These are phyloP conservation scores for Saccharomycopsis crataegensis DNA, from an alignment of 1,139 yeast species.

Conservation along the genomic window DNA sequence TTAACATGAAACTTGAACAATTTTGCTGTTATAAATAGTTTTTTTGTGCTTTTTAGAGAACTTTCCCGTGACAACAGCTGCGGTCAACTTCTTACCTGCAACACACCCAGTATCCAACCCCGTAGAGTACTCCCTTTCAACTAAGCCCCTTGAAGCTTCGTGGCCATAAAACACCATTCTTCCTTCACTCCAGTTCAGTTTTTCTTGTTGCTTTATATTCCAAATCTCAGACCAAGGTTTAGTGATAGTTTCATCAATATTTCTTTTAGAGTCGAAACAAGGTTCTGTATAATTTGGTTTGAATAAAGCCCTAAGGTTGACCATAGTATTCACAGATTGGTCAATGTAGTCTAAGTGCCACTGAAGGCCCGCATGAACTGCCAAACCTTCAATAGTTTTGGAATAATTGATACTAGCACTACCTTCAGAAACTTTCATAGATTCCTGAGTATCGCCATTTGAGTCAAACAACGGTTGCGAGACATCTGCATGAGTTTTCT, in stretches of 20 bases:
- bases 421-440: not conserved
- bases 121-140: conserved; percentile 53
- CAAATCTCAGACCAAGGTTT: conserved; percentile 58
- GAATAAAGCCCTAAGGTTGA: conserved; percentile 53
- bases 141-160: conserved; percentile 75
- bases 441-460: conserved; percentile 13
- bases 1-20: conserved; percentile 26
- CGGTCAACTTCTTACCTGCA: conserved; percentile 63
- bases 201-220: conserved; percentile 42
- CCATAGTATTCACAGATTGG: conserved; percentile 55
- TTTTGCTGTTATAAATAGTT: conserved; percentile 8
- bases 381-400: conserved; percentile 45
- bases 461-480: not conserved
- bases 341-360: conserved; percentile 51
- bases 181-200: conserved; percentile 29
- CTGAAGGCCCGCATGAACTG: conserved; percentile 72
- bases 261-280: conserved; percentile 40
- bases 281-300: conserved; percentile 52
- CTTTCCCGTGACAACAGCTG: conserved; percentile 41
- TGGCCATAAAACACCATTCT: conserved; percentile 79
- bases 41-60: conserved; percentile 18
- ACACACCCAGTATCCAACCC: conserved; percentile 85
- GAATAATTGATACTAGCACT: conserved; percentile 3
- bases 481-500: not conserved
- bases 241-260: conserved; percentile 38